A percentile compares a stretch with the other conserved stretches of the same genome.
Conservation (phyloP, 2,329 filamentous ascomycete species). For the Fusarium sp. region DNA sequence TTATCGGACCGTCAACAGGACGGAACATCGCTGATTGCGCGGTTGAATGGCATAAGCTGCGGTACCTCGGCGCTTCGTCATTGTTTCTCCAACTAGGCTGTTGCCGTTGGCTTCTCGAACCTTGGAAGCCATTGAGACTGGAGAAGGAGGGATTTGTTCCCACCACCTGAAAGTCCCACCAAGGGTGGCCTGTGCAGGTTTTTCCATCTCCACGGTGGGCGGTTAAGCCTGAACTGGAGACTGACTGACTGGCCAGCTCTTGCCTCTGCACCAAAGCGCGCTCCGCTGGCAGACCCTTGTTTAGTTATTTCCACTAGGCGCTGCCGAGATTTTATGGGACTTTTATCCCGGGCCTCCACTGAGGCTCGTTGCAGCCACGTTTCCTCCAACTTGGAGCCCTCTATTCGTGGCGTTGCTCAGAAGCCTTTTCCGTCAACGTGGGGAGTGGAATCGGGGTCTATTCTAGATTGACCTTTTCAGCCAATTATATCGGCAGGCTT, state of each 20-base stretch:
- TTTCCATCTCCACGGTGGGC: conserved; percentile 21
- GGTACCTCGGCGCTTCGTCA: conserved; percentile 27
- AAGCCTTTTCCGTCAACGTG: conserved; percentile 19
- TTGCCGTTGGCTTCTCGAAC: conserved; percentile 31
- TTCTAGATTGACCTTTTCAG: conserved; percentile 10
- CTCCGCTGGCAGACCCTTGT: conserved; percentile 32
- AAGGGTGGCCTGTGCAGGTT: conserved; percentile 26
- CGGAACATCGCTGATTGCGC: not conserved
- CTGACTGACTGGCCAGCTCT: conserved; percentile 2
- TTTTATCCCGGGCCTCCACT: not conserved
- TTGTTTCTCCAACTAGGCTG: conserved; percentile 17
- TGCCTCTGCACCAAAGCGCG: conserved; percentile 31
- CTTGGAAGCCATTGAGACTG: conserved; percentile 28
- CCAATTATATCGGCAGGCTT: conserved; percentile 12
- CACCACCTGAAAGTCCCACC: conserved; percentile 24
- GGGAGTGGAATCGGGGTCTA: conserved; percentile 13
- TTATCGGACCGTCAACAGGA: conserved; percentile 12
- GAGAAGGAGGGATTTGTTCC: conserved; percentile 12
- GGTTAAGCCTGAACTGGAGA: conserved; percentile 18
- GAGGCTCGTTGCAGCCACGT: conserved; percentile 44
- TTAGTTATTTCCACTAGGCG: conserved; percentile 27
- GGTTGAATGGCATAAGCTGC: conserved; percentile 2
- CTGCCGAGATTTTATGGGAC: conserved; percentile 26
- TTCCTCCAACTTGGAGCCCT: conserved; percentile 29
- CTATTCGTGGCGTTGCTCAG: conserved; percentile 35